Evolutionary conservation across 2,329 filamentous ascomycete genomes (phyloP), one percentile per base, ranked within the genome.

Genomic region (Xylaria sp.): DNA sequence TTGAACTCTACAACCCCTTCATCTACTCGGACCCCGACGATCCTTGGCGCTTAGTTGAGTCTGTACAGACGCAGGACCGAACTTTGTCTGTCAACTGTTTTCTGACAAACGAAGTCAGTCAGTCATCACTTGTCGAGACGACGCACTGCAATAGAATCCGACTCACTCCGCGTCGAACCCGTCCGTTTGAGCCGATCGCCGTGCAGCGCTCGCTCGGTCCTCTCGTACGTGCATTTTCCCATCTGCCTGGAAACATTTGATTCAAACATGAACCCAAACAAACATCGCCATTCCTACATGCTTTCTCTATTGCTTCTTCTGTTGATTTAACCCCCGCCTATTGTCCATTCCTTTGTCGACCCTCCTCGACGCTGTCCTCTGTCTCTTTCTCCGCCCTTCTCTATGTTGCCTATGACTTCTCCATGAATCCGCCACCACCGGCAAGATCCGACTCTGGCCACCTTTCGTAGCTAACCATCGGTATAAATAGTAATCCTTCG

Each of bases 391-490:
- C 67, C 57, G 61, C 28, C 34, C 44, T 68, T 69, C n/a, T 55
- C 51, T 54, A n/a, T 20, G 8, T 55, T 37, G 52, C n/a, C 32
- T 7, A 34, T 34, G 18, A n/a, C 18, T 34, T 32, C n/a, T 55
- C 7, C 3, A 20, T n/a, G 10, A 13, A 37, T 34, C 52, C 28
- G 9, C 28, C 18, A 10, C 15, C 23, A n/a, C 25, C 39, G 39
- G 15, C 55, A 18, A 28, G n/a, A 46, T 25, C 18, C 41, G 20
- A 73, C 72, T 57, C 72, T 70, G 50, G 69, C 70, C 74, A 74
- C 75, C 70, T 75, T 76, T 74, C 70, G 73, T 73, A 13, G 71
- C 76, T 76, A 69, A 76, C 75, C 70, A 68, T 70, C 68, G 60
- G 59, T 74, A 75, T 73, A 73, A 74, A 75, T 74, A 78, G 66